These are phyloP conservation scores for Colletotrichum caudatum DNA, from an alignment of 2,329 filamentous ascomycete species.

Conservation along the genomic window DNA sequence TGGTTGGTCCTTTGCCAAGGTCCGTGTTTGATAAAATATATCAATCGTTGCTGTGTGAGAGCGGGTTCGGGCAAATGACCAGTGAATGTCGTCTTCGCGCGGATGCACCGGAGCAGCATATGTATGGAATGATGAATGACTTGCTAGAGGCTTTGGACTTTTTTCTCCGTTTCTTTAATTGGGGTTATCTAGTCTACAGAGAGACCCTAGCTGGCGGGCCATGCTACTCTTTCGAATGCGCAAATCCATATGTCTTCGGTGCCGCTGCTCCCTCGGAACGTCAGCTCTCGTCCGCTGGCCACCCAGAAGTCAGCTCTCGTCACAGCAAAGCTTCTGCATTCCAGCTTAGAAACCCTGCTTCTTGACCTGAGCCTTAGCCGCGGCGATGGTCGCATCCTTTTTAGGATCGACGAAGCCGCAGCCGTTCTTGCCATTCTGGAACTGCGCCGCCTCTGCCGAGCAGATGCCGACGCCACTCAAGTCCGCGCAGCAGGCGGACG, in stretches of 20 bases:
- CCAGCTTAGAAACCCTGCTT: slow-evolving; percentile 39
- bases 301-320: too few relatives aligned
- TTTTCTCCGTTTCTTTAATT: not conserved
- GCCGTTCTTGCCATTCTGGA: slow-evolving; percentile 50
- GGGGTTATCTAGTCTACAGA: not conserved
- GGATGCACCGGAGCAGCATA: not conserved
- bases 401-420: slow-evolving; percentile 49
- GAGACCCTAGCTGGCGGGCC: too few relatives aligned
- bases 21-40: not conserved
- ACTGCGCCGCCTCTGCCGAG: slow-evolving; percentile 47
- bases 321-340: slow-evolving; percentile 22
- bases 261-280: too few relatives aligned
- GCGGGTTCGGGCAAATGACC: not conserved
- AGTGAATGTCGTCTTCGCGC: not conserved
- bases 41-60: not conserved
- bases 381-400: slow-evolving; percentile 32
- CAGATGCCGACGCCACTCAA: slow-evolving; percentile 46
- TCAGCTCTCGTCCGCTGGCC: not conserved
- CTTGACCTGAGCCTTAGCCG: slow-evolving; percentile 35
- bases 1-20: not conserved
- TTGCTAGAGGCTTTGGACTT: not conserved
- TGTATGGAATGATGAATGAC: not conserved
- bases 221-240: not conserved
- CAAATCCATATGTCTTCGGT: too few relatives aligned
- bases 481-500: slow-evolving; percentile 47